phyloP scores from a whole-genome alignment of 2,329 filamentous ascomycete genomes.

The Trichophyton benhamiae region DNA sequence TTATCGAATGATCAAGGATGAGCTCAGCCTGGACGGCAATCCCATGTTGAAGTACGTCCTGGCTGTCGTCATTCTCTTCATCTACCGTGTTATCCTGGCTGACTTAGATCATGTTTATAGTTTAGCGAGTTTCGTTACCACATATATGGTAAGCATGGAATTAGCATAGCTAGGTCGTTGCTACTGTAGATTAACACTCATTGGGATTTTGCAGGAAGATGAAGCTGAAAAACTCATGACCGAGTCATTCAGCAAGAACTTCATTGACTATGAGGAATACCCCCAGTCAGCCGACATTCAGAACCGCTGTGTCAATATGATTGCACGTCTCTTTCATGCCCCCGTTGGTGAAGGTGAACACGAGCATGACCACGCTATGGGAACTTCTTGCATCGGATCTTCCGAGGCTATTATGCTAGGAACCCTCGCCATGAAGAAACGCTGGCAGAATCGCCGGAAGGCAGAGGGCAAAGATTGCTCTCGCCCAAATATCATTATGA shows the following conservation, averaged over 20 bases:
- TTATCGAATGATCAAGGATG: slow-evolving; percentile 96
- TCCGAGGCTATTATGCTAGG: slow-evolving; percentile 54
- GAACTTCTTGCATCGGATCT: slow-evolving; percentile 77
- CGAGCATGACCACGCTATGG: slow-evolving; percentile 54
- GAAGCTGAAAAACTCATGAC: slow-evolving; percentile 94
- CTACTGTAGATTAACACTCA: background rate
- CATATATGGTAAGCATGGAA: slow-evolving; percentile 64
- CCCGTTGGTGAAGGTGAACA: slow-evolving; percentile 38
- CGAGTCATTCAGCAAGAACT: slow-evolving; percentile 87
- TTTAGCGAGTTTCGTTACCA: slow-evolving; percentile 85
- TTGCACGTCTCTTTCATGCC: slow-evolving; percentile 76
- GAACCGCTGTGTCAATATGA: slow-evolving; percentile 86
- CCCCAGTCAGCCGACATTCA: slow-evolving; percentile 73
- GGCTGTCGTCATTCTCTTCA: background rate
- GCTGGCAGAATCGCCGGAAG: slow-evolving; percentile 77
- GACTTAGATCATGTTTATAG: slow-evolving; percentile 32
- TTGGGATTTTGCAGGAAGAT: slow-evolving; percentile 52
- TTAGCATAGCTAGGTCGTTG: background rate
- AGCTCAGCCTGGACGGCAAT: slow-evolving; percentile 80
- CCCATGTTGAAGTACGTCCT: slow-evolving; percentile 54
- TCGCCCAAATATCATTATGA: slow-evolving; percentile 88
- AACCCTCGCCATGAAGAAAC: slow-evolving; percentile 79
- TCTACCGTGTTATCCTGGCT: background rate
- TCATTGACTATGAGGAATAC: slow-evolving; percentile 81
- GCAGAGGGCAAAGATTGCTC: slow-evolving; percentile 71